These are phyloP conservation scores for Sphagnurus paluster DNA, from an alignment of 1,284 basidiomycete genomes.

Conservation along the genomic window DNA sequence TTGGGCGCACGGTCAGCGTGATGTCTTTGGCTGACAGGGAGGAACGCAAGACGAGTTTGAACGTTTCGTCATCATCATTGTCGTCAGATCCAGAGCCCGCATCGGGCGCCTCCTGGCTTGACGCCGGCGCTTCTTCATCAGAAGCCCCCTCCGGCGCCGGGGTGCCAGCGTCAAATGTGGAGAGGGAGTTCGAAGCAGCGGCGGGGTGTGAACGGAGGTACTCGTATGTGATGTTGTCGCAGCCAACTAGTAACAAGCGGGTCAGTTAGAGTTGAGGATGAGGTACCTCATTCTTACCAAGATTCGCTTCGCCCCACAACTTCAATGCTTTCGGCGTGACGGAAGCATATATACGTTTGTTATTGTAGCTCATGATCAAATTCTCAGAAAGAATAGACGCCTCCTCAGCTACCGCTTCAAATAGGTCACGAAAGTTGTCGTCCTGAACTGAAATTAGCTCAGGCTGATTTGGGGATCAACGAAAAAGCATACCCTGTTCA, in stretches of 20 bases:
- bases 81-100: constrained; percentile 40
- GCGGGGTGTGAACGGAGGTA: constrained; percentile 49
- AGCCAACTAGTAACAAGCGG: constrained; percentile 51
- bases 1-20: constrained; percentile 64
- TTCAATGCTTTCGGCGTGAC: constrained; percentile 63
- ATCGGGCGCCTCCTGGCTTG: constrained; percentile 16
- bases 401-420: constrained; percentile 62
- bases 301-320: constrained; percentile 64
- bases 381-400: constrained; percentile 47
- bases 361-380: constrained; percentile 58
- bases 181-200: constrained; percentile 6
- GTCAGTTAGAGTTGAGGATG: constrained; percentile 1
- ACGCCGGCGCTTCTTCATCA: constrained; percentile 16
- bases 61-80: constrained; percentile 47
- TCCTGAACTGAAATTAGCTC: constrained; percentile 37
- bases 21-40: constrained; percentile 48
- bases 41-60: constrained; percentile 67
- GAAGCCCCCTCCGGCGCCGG: constrained; percentile 13
- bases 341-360: constrained; percentile 63
- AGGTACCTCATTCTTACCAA: constrained; percentile 51
- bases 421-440: constrained; percentile 60
- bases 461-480: not conserved
- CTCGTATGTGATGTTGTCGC: constrained; percentile 57
- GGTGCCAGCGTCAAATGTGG: constrained; percentile 15
- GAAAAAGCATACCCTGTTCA: constrained; percentile 51